Percentiles rank a stretch among this genome's conserved stretches.
Evolutionary conservation across 106 monocot species (phyloP).

Genomic region (Chionographis japonica): DNA sequence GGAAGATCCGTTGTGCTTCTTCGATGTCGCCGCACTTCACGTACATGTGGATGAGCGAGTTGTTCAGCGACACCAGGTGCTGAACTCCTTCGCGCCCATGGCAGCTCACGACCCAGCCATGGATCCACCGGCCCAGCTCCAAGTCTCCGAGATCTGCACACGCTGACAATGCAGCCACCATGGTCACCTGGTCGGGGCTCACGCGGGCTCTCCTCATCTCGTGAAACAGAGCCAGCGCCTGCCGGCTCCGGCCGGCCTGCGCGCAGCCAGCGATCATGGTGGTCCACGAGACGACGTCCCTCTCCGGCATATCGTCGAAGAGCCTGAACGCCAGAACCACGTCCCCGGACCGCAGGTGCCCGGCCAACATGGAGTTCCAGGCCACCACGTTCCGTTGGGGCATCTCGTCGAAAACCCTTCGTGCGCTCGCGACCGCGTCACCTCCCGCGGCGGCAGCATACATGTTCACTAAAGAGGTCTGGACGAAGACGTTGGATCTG

Average conservation of each 20-base stretch:
- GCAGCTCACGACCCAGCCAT: too few relatives aligned
- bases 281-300: constrained; percentile 31
- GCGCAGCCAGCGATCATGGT: constrained; percentile 27
- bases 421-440: neutral
- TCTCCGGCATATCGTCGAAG: constrained; percentile 24
- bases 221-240: constrained; percentile 19
- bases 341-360: constrained; percentile 5
- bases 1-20: constrained; percentile 19
- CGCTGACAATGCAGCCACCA: constrained; percentile 23
- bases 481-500: constrained; percentile 14
- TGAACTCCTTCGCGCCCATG: too few relatives aligned
- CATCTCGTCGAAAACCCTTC: constrained; percentile 10
- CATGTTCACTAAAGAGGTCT: constrained; percentile 33
- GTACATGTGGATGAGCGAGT: constrained; percentile 44
- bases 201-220: constrained; percentile 6
- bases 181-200: constrained; percentile 23
- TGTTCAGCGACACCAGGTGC: constrained; percentile 19
- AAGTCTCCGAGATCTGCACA: constrained; percentile 34
- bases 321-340: constrained; percentile 5
- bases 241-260: neutral
- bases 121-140: constrained; percentile 23
- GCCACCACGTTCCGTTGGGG: constrained; percentile 2
- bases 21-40: constrained; percentile 25
- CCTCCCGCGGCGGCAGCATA: constrained; percentile 18
- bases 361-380: constrained; percentile 20